Evolutionary conservation across 371 early-diverging fungal genomes (phyloP).

Genomic region (Mortierella sp.): DNA sequence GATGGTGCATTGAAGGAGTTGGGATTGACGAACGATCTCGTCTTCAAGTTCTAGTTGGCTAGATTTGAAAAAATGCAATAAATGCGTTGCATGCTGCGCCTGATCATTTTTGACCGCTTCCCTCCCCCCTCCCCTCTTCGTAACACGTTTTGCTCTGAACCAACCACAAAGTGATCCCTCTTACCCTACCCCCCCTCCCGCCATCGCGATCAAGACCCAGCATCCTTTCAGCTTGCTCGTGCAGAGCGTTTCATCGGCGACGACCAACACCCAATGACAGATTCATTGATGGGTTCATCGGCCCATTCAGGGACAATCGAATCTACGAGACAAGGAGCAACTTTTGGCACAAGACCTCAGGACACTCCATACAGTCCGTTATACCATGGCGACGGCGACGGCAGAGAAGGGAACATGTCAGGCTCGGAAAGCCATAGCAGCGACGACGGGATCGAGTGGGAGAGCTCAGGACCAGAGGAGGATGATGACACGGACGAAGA

Average conservation of each 20-base stretch:
- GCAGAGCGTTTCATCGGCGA: conserved; percentile 9
- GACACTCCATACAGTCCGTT: not conserved
- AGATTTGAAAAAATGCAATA: too few species aligned
- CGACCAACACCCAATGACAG: conserved; percentile 10
- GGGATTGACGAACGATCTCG: conserved; percentile 80
- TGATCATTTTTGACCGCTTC: too few species aligned
- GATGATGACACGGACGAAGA: conserved; percentile 6
- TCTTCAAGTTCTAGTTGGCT: conserved; percentile 96
- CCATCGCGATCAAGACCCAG: too few species aligned
- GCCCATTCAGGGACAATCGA: conserved; percentile 1
- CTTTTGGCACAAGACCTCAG: not conserved
- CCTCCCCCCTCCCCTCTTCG: too few species aligned
- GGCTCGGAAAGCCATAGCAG: conserved; percentile 34
- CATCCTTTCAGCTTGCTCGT: not conserved
- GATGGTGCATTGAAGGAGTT: conserved; percentile 85
- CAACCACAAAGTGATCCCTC: too few species aligned
- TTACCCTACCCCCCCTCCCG: too few species aligned
- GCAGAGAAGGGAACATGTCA: too few species aligned
- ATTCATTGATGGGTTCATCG: conserved; percentile 8
- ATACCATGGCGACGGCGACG: conserved; percentile 1
- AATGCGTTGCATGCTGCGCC: too few species aligned
- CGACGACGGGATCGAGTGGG: conserved; percentile 43
- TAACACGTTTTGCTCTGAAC: too few species aligned
- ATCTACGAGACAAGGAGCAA: not conserved
- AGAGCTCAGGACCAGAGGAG: conserved; percentile 10